Conservation (phyloP, 2,329 filamentous ascomycete genomes). For the Neofusicoccum cordaticola region DNA sequence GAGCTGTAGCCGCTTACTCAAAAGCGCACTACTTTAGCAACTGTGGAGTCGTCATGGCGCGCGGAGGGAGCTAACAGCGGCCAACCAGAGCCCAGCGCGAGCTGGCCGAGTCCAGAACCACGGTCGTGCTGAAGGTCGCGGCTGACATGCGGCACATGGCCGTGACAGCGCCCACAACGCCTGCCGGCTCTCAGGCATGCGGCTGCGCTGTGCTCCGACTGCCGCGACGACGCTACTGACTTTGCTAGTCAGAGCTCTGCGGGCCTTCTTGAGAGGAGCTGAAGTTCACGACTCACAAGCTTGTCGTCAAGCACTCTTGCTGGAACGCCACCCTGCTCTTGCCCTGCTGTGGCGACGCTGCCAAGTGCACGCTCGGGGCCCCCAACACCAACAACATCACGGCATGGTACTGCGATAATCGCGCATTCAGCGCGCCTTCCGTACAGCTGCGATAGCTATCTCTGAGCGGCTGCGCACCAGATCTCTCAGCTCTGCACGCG, state of each 20-base stretch:
- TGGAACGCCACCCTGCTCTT: background rate
- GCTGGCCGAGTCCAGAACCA: constrained; percentile 9
- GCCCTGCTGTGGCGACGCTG: background rate
- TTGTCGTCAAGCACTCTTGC: background rate
- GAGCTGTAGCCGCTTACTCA: background rate
- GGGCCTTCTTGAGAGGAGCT: background rate
- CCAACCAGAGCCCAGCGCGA: constrained; percentile 9
- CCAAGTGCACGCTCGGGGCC: background rate
- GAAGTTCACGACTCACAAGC: background rate
- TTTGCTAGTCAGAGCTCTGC: background rate
- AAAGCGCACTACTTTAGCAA: constrained; percentile 1
- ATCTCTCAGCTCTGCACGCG: background rate
- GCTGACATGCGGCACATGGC: background rate
- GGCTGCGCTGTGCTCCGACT: background rate
- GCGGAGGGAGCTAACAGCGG: background rate
- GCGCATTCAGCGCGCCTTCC: background rate
- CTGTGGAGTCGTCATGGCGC: constrained; percentile 6
- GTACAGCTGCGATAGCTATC: background rate
- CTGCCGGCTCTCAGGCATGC: background rate
- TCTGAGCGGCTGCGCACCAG: background rate
- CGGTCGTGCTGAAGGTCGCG: background rate
- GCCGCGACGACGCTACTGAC: background rate
- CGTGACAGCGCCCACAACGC: background rate
- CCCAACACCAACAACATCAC: background rate
- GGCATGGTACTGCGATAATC: background rate